Base-by-base conservation (phyloP, 2,329 filamentous ascomycete species). In the Dendrostoma leiphaemia region DNA sequence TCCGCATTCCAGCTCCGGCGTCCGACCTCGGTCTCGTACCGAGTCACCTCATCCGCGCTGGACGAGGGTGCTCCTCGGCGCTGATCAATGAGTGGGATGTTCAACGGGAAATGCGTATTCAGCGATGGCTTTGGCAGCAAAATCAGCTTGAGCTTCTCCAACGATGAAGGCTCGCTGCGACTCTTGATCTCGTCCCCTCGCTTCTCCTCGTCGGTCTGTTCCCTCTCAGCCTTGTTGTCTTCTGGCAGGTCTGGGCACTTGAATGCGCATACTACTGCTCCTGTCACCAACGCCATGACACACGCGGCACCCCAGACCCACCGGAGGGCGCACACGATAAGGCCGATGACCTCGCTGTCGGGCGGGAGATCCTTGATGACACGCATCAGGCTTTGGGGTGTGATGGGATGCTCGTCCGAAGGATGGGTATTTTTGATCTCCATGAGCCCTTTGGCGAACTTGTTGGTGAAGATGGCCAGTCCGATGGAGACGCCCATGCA, bases 401-500 rank as follows among this genome's bases (percentile, higher is more conserved):
- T 46, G 12, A 23, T 21, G 32, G 46, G 37, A 5, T 37, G 17
- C 13, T 51, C 28, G 12, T n/a, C 15, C n/a, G 12, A 19, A 10
- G 13, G 6, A 15, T 6, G 13, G 29, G 21, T n/a, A n/a, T n/a
- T 31, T 28, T 34, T 5, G 13, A 41, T 28, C 15, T 15, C 23
- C 10, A 5, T 34, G 12, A 38, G 19, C 15, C 29, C 29, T 23
- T 34, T 32, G 19, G 19, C 19, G 37, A 57, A 57, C n/a, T 50
- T 48, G 17, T 23, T 48, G 43, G 47, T 45, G 47, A 57, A 57
- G 24, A 57, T 57, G 35, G 51, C 51, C 35, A 51, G 32, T 7
- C 55, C 51, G 24, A 54, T 13, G 5, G 55, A 57, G 19, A 57
- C 24, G 21, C 55, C 55, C 5, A 54, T 35, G 37, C 51, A 57